Conservation (phyloP, 1,284 basidiomycete species). For the Marasmius fiardii region DNA sequence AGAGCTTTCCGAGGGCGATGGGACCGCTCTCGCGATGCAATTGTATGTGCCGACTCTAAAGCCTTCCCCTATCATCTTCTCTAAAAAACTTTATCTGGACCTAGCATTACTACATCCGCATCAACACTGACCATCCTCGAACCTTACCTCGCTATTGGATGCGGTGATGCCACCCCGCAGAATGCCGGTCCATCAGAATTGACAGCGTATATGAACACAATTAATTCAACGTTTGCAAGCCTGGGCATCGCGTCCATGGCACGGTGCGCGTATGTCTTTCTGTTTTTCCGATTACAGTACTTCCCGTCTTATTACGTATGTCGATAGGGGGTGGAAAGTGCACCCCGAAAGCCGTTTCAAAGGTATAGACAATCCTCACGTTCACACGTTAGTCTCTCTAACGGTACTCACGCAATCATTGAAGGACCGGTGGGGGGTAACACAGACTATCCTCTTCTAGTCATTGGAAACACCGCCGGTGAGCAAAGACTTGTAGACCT, state of each 20-base stretch:
- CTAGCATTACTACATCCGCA: not conserved
- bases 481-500: not conserved
- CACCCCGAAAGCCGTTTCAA: slow-evolving; percentile 27
- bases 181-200: not conserved
- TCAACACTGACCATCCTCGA: slow-evolving; percentile 2
- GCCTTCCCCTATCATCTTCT: not conserved
- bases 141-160: not conserved
- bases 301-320: not conserved
- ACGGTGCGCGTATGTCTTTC: not conserved
- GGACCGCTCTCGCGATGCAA: slow-evolving; percentile 24
- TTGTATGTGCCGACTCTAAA: not conserved
- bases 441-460: slow-evolving; percentile 18
- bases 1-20: slow-evolving; percentile 33
- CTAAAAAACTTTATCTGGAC: not conserved
- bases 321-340: slow-evolving; percentile 27
- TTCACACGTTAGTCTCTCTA: not conserved
- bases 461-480: slow-evolving; percentile 21
- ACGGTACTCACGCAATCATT: not conserved
- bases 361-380: slow-evolving; percentile 18
- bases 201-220: not conserved
- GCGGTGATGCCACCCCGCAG: not conserved
- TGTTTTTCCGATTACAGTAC: not conserved
- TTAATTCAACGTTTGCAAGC: slow-evolving; percentile 1
- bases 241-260: not conserved
- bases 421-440: slow-evolving; percentile 19